Base-by-base conservation (phyloP, 441 rosid species). In the Aleurites moluccanus region DNA sequence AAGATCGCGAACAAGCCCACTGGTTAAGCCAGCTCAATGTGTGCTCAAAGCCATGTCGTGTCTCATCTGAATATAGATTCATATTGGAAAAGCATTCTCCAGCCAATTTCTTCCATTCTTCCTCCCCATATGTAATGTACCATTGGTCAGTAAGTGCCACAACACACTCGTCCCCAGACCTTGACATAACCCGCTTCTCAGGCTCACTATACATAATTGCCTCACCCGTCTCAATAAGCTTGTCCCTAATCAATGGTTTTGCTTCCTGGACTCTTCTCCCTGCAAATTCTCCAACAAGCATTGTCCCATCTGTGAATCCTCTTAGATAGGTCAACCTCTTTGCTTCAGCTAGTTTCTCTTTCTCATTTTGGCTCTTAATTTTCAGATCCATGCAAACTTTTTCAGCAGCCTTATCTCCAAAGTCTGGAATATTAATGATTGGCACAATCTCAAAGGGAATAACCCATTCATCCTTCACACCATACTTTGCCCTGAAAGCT, bases 111-210 rank as follows among this genome's bases (percentile, higher is more conserved):
- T 78, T 86, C 99, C 98, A 95, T 68, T 92, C 98, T 75, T 85
- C 28, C 78, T 92, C 99, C 27, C 98, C 98, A 63, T 95, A 95
- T 0, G 87, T 95, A 75, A 94, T 83, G 83, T 92, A 94, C 99
- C 99, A 94, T 82, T 94, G 98, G 74, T 94, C 98, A 21, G 98
- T 94, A 56, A 92, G 95, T 74, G 98, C 98, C 74, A 92, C 98
- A 72, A 94, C 98, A 81, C 98, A 94, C 70, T 94, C 98, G 85
- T 94, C 98, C 50, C 99, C 99, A 1, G 99, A 94, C 82, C 99
- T 88, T 57, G 99, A 94, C 84, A 90, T 87, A 67, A 94, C 99
- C 63, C 80, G 85, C 85, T 92, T 94, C 87, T 94, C 99, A 14
- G 99, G 99, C 80, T 94, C 99, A 72, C 99, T 91, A 63, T 92